phyloP scores from a whole-genome alignment of 208 protist genomes.

The Herpetomonas muscarum region DNA sequence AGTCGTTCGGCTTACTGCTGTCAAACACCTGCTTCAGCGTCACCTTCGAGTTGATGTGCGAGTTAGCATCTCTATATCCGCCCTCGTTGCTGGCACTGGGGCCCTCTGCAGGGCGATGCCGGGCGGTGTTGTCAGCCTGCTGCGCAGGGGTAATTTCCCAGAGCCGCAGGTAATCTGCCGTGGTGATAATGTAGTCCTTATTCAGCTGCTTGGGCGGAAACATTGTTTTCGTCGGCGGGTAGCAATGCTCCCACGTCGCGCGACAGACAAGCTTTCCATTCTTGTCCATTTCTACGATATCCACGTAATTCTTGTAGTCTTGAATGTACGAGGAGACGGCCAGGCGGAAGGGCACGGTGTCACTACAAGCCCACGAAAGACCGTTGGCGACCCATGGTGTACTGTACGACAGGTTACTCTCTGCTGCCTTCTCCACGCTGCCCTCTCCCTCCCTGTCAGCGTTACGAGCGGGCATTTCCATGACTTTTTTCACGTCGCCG shows the following conservation, averaged over 20 bases:
- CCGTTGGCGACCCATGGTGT: conserved; percentile 96
- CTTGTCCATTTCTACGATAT: conserved; percentile 82
- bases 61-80: too few species aligned
- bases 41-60: conserved; percentile 51
- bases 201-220: conserved; percentile 88
- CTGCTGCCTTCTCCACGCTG: conserved; percentile 7
- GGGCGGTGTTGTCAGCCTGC: not conserved
- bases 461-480: not conserved
- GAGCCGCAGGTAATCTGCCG: conserved; percentile 98
- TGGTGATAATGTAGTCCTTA: conserved; percentile 95
- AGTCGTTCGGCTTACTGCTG: conserved; percentile 90
- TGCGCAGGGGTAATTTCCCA: conserved; percentile 87
- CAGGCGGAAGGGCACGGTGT: conserved; percentile 78
- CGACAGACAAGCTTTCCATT: conserved; percentile 55
- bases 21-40: conserved; percentile 92
- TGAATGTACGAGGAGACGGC: conserved; percentile 95
- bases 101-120: conserved; percentile 1
- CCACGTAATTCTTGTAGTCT: conserved; percentile 96
- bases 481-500: conserved; percentile 2
- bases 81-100: conserved; percentile 13
- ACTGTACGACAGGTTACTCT: conserved; percentile 81
- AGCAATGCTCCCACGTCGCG: conserved; percentile 95
- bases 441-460: not conserved
- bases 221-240: conserved; percentile 96
- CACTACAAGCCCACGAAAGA: conserved; percentile 85